phyloP scores from a whole-genome alignment of 225 moss, liverwort and hornwort genomes.

The Antitrichia curtipendula region DNA sequence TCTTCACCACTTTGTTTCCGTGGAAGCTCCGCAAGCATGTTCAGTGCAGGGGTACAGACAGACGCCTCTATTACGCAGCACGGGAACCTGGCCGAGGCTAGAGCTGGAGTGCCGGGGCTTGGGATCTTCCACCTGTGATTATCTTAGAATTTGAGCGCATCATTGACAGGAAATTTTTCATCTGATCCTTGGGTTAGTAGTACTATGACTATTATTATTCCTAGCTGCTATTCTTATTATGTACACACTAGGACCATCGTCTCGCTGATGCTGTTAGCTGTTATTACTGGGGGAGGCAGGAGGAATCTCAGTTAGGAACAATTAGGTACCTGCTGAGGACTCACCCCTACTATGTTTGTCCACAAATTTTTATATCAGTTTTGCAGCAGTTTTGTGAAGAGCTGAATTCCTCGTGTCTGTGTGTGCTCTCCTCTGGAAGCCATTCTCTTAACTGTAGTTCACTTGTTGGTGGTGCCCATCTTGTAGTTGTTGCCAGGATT shows the following conservation, averaged over 20 bases:
- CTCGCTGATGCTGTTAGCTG: background rate
- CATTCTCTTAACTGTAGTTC: background rate
- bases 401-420: background rate
- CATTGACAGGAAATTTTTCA: slow-evolving; percentile 11
- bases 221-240: slow-evolving; percentile 11
- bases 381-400: slow-evolving; percentile 23
- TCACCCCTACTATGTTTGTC: slow-evolving; percentile 16
- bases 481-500: background rate
- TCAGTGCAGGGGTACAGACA: background rate
- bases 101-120: background rate
- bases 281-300: background rate
- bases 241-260: background rate
- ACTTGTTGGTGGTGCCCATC: background rate
- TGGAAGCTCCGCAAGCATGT: background rate
- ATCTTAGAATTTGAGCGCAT: background rate
- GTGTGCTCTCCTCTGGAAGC: background rate
- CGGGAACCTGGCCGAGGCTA: background rate
- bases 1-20: background rate
- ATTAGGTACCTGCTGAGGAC: slow-evolving; percentile 6
- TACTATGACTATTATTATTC: background rate
- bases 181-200: background rate
- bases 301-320: slow-evolving; percentile 14
- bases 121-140: background rate
- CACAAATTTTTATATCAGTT: slow-evolving; percentile 31
- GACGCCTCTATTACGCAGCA: background rate